A percentile compares a stretch with the other conserved stretches of the same genome.
phyloP scores from a whole-genome alignment of 441 rosid species.

The Arabidopsis hybrid region DNA sequence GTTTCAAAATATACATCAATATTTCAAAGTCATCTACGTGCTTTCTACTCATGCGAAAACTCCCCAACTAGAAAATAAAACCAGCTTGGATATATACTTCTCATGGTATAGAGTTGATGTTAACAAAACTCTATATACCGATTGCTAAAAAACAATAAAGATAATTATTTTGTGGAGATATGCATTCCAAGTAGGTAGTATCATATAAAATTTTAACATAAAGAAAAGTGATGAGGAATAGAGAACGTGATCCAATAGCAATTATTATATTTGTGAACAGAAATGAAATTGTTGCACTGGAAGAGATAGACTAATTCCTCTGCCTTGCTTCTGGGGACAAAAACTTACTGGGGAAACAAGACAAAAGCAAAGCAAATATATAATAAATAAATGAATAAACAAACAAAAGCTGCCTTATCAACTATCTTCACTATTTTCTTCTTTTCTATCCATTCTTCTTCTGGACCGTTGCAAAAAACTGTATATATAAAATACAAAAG shows the following conservation, averaged over 20 bases:
- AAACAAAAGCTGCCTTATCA: conserved; percentile 40
- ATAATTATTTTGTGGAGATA: background rate
- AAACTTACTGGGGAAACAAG: conserved; percentile 7
- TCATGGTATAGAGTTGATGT: background rate
- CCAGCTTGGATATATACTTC: background rate
- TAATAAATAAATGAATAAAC: background rate
- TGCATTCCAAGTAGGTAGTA: conserved; percentile 24
- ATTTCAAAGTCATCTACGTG: background rate
- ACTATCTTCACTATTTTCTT: conserved; percentile 32
- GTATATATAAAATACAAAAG: conserved; percentile 18
- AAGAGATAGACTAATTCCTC: conserved; percentile 46
- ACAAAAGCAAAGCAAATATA: background rate
- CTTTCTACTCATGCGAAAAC: background rate
- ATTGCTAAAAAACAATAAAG: background rate
- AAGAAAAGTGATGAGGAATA: conserved; percentile 16
- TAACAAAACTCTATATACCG: background rate
- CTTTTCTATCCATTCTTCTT: conserved; percentile 24
- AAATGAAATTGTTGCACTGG: conserved; percentile 50
- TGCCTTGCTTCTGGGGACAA: conserved; percentile 41
- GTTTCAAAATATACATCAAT: background rate
- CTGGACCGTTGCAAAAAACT: conserved; percentile 30
- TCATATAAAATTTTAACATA: background rate
- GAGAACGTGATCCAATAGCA: conserved; percentile 55
- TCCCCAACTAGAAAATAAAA: background rate
- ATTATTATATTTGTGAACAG: conserved; percentile 63